Evolutionary conservation across 2,329 filamentous ascomycete species (phyloP).

Genomic region (Emmonsiellopsis sp.): DNA sequence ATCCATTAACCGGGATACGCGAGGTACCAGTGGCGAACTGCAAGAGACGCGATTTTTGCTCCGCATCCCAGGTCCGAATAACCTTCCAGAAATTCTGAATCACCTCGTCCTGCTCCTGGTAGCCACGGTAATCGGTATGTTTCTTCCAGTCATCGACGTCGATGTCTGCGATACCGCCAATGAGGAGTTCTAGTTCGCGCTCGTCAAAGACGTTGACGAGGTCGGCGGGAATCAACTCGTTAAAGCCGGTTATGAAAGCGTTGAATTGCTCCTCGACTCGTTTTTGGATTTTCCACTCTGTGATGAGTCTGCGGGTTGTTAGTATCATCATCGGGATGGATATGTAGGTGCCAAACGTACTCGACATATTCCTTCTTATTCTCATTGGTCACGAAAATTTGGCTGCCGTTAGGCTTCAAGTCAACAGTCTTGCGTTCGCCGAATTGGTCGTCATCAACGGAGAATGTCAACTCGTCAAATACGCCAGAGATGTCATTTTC

Average conservation of each 20-base stretch:
- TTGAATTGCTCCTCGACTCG: slow-evolving; percentile 97
- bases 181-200: slow-evolving; percentile 88
- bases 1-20: slow-evolving; percentile 96
- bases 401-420: slow-evolving; percentile 76
- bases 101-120: slow-evolving; percentile 94
- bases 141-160: slow-evolving; percentile 99
- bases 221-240: slow-evolving; percentile 92
- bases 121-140: slow-evolving; percentile 97
- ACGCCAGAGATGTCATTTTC: slow-evolving; percentile 97
- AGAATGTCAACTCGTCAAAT: slow-evolving; percentile 80
- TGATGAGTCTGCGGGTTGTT: slow-evolving; percentile 58
- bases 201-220: slow-evolving; percentile 98
- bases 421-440: slow-evolving; percentile 92
- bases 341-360: slow-evolving; percentile 36
- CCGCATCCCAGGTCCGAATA: slow-evolving; percentile 91
- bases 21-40: slow-evolving; percentile 98
- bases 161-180: slow-evolving; percentile 98
- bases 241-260: slow-evolving; percentile 93
- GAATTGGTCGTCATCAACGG: slow-evolving; percentile 94
- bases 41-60: slow-evolving; percentile 91
- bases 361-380: slow-evolving; percentile 99
- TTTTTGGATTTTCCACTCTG: slow-evolving; percentile 98
- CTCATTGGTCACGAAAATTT: slow-evolving; percentile 95
- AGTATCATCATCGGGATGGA: neutral
- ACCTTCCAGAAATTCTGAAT: slow-evolving; percentile 98